Conservation (phyloP, 495 filamentous ascomycete genomes). For the Aspergillus nanangensis region DNA sequence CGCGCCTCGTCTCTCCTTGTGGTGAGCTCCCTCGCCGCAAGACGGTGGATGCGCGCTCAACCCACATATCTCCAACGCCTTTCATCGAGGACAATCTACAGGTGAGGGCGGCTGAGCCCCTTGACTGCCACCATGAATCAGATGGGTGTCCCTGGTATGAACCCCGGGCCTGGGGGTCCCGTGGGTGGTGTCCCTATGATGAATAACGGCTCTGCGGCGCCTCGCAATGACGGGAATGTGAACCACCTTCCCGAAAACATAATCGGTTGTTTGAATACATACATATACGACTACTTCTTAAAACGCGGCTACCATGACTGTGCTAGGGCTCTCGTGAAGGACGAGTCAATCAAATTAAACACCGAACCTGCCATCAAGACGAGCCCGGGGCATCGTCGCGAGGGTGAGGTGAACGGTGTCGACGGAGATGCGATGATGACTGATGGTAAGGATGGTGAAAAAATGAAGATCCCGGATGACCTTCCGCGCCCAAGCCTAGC, state of each 20-base stretch:
- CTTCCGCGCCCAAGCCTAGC: slow-evolving; percentile 70
- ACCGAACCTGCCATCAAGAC: slow-evolving; percentile 59
- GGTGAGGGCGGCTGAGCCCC: slow-evolving; percentile 37
- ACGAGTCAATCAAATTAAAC: slow-evolving; percentile 43
- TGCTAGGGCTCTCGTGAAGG: slow-evolving; percentile 64
- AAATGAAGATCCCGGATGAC: slow-evolving; percentile 70
- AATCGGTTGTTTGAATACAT: slow-evolving; percentile 90
- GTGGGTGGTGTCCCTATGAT: slow-evolving; percentile 69
- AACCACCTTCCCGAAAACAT: slow-evolving; percentile 43
- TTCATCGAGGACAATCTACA: slow-evolving; percentile 21
- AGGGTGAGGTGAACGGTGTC: slow-evolving; percentile 69
- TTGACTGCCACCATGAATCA: slow-evolving; percentile 61
- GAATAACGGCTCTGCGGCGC: slow-evolving; percentile 57
- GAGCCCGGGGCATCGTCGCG: slow-evolving; percentile 53
- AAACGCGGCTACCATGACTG: slow-evolving; percentile 75
- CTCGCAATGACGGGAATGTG: slow-evolving; percentile 40
- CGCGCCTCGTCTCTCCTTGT: slow-evolving; percentile 25
- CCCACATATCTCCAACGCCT: slow-evolving; percentile 13
- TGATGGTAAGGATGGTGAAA: slow-evolving; percentile 71
- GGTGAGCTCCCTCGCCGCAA: slow-evolving; percentile 29
- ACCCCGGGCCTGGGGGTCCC: slow-evolving; percentile 54
- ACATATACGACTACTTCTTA: slow-evolving; percentile 96
- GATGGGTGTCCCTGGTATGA: slow-evolving; percentile 65
- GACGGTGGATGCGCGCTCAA: slow-evolving; percentile 38
- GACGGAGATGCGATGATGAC: slow-evolving; percentile 80